A percentile compares a stretch with the other conserved stretches of the same genome.
These are phyloP conservation scores for Pseudozyma thailandica DNA, from an alignment of 1,284 basidiomycete species.

Conservation along the genomic window DNA sequence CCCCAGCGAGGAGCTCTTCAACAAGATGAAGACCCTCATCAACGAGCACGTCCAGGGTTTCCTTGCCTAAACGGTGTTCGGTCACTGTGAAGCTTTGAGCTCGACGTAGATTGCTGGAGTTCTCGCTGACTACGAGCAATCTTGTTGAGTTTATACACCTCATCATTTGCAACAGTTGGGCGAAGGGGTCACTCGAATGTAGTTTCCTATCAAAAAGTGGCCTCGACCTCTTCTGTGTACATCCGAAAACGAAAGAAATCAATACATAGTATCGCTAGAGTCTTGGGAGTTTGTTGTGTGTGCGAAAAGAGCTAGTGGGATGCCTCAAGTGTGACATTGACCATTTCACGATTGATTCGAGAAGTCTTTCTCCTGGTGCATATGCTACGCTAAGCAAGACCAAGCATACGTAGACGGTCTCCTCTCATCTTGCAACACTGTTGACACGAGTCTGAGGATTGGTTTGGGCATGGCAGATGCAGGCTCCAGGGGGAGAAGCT, in stretches of 20 bases:
- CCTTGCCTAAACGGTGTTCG: constrained; percentile 52
- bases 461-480: too few relatives aligned
- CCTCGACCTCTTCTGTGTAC: constrained; percentile 7
- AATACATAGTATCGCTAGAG: constrained; percentile 47
- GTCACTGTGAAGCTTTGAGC: neutral
- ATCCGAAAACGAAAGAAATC: constrained; percentile 46
- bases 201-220: constrained; percentile 5
- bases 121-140: too few relatives aligned
- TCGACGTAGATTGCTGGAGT: too few relatives aligned
- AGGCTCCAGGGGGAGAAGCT: too few relatives aligned
- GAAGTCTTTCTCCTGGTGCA: too few relatives aligned
- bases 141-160: neutral
- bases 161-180: constrained; percentile 7
- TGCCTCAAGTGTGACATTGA: neutral
- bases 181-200: constrained; percentile 7
- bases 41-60: constrained; percentile 61
- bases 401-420: too few relatives aligned
- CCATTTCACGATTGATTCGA: too few relatives aligned
- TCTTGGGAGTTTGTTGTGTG: neutral
- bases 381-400: too few relatives aligned
- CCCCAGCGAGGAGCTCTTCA: constrained; percentile 88
- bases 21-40: constrained; percentile 72
- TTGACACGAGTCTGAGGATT: too few relatives aligned
- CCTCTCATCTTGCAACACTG: too few relatives aligned
- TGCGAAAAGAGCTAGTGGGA: neutral